Evolutionary conservation across 2,329 filamentous ascomycete genomes (phyloP), one percentile per base, ranked within the genome.

Genomic region (Passalora sequoiae): DNA sequence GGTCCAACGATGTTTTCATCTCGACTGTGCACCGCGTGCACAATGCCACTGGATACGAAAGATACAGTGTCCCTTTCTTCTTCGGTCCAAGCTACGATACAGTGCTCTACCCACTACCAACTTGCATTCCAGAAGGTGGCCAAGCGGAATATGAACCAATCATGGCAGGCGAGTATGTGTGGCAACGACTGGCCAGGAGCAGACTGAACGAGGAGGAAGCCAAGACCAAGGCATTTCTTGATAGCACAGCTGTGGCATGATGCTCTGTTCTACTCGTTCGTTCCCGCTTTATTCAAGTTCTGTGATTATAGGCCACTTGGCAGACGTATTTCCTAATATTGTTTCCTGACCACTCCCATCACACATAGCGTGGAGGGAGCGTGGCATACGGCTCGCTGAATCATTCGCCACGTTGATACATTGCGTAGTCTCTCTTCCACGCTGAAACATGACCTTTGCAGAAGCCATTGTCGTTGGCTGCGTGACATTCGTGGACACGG

Each of bases 21-120:
- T 65, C 61, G 19, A 73, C 71, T 1, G 55, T 65, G 32, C 71
- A 74, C 54, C 56, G 71, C 2, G 71, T 75, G 12, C 60, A 74
- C 5, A 71, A 74, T 53, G 49, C 60, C 2, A 65, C 65, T 0
- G 55, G 59, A 3, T 55, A 54, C 6, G 70, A 66, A 40, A 58
- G 71, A 40, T 62, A 70, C 35, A 64, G 58, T 3, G 67, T 73
- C n/a, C 71, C 72, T 8, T 74, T 75, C 45, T 74, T 74, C 59
- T 74, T 70, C 49, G 54, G 61, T 6, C 61, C 66, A 4, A 66
- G 66, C 36, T 68, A 69, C 38, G 66, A 68, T 36, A 54, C 53
- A 5, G 41, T 55, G 10, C 30, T 55, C 19, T 31, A 27, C 17
- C 46, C 53, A 7, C 15, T 56, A 35, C 43, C 50, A 17, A 53